Percentiles rank a stretch among this genome's conserved stretches.
These are phyloP conservation scores for Trichoderma virens DNA, from an alignment of 495 filamentous ascomycete species.

Conservation along the genomic window DNA sequence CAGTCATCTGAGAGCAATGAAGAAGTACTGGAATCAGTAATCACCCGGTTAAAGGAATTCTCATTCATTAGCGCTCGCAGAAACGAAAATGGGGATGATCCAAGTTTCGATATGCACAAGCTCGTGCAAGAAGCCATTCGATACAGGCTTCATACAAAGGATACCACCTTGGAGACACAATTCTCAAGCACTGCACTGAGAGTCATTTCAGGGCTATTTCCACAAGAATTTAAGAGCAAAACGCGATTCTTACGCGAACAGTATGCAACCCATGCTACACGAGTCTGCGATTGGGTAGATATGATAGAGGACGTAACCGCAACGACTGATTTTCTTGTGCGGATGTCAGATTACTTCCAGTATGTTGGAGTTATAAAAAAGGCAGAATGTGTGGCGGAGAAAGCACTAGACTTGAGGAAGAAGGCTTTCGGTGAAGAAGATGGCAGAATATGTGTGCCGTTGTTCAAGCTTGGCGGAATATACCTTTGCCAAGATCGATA, in stretches of 20 bases:
- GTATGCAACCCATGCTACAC: too few species aligned
- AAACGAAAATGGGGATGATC: background rate
- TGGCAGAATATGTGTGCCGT: background rate
- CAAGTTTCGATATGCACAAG: slow-evolving; percentile 21
- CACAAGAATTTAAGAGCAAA: slow-evolving; percentile 9
- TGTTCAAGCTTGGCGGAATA: background rate
- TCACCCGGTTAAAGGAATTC: slow-evolving; percentile 15
- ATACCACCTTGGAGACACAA: background rate
- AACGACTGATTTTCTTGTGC: background rate
- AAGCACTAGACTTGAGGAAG: background rate
- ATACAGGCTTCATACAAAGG: slow-evolving; percentile 14
- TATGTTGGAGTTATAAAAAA: background rate
- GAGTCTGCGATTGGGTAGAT: too few species aligned
- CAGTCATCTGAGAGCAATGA: background rate
- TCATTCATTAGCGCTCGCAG: slow-evolving; percentile 13
- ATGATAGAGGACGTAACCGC: too few species aligned
- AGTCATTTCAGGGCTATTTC: slow-evolving; percentile 13
- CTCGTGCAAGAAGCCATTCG: slow-evolving; percentile 21
- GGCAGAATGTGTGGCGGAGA: background rate
- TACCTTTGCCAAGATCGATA: background rate
- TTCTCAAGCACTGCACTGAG: slow-evolving; percentile 17
- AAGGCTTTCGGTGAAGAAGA: background rate
- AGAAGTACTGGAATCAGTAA: slow-evolving; percentile 7
- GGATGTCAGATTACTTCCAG: too few species aligned
- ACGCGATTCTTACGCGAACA: too few species aligned